Evolutionary conservation across 1,284 basidiomycete species (phyloP).

Genomic region (Filobasidium uniguttulatum): DNA sequence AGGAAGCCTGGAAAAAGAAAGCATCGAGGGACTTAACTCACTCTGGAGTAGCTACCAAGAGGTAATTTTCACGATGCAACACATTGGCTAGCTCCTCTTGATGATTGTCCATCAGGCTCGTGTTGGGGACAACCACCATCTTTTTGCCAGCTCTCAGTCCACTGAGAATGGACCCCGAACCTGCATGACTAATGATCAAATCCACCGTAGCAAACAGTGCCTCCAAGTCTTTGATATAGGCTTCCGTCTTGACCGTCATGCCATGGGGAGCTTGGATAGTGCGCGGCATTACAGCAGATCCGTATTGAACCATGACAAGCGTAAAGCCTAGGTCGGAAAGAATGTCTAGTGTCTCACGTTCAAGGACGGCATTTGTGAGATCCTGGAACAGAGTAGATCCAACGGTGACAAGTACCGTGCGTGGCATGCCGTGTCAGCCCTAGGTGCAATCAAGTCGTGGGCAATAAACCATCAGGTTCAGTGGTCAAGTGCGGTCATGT

Average conservation of each 20-base stretch:
- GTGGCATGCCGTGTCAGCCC: too few species aligned
- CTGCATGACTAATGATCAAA: slow-evolving; percentile 82
- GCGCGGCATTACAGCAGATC: neutral
- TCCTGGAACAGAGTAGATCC: slow-evolving; percentile 74
- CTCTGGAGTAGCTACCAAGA: slow-evolving; percentile 49
- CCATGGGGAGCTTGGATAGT: slow-evolving; percentile 32
- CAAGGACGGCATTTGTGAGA: slow-evolving; percentile 51
- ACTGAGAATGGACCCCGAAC: slow-evolving; percentile 86
- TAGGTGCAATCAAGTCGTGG: too few species aligned
- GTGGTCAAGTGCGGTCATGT: too few species aligned
- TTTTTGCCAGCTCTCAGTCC: slow-evolving; percentile 58
- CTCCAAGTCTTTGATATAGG: slow-evolving; percentile 57
- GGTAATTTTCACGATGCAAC: slow-evolving; percentile 49
- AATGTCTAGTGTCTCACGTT: slow-evolving; percentile 41
- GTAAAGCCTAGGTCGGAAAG: slow-evolving; percentile 33
- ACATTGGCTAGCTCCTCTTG: slow-evolving; percentile 75
- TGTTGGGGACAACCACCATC: slow-evolving; percentile 79
- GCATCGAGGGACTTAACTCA: slow-evolving; percentile 37
- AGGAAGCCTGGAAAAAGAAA: neutral
- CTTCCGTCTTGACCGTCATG: slow-evolving; percentile 50
- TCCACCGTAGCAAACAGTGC: slow-evolving; percentile 53
- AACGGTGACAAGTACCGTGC: slow-evolving; percentile 59
- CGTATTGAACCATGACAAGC: slow-evolving; percentile 13
- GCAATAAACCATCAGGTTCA: too few species aligned
- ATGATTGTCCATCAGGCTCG: slow-evolving; percentile 80